phyloP scores from a whole-genome alignment of 169 alveolate genomes.

The Plasmodium vinckei region DNA sequence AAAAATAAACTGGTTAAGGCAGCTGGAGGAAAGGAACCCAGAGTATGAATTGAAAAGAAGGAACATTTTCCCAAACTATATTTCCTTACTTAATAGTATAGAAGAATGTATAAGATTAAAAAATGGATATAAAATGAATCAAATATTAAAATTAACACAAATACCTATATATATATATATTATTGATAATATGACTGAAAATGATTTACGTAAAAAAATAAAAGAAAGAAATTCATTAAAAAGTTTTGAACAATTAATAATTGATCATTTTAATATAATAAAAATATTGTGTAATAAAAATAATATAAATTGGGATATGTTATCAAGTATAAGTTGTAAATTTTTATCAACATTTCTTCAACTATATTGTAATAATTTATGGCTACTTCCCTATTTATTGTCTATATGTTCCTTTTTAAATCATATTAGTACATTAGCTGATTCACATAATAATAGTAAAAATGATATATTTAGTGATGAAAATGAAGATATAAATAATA shows the following conservation, averaged over 20 bases:
- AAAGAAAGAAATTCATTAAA: slow-evolving; percentile 32
- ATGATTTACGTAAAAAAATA: slow-evolving; percentile 33
- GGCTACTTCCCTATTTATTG: slow-evolving; percentile 45
- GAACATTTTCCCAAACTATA: not conserved
- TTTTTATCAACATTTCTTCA: slow-evolving; percentile 30
- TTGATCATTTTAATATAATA: slow-evolving; percentile 46
- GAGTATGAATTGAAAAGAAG: not conserved
- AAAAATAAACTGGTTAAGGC: slow-evolving; percentile 22
- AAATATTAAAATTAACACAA: slow-evolving; percentile 27
- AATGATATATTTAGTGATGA: slow-evolving; percentile 55
- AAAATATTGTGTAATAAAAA: slow-evolving; percentile 40
- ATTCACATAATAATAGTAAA: slow-evolving; percentile 26
- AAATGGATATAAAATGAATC: slow-evolving; percentile 33
- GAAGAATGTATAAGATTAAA: slow-evolving; percentile 21
- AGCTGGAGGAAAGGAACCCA: not conserved
- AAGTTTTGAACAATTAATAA: slow-evolving; percentile 43
- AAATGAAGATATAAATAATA: slow-evolving; percentile 45
- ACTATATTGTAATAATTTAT: slow-evolving; percentile 26
- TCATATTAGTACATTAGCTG: slow-evolving; percentile 43
- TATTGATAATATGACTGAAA: slow-evolving; percentile 33
- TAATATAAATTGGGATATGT: slow-evolving; percentile 29
- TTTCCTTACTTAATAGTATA: slow-evolving; percentile 2
- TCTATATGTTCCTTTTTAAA: slow-evolving; percentile 38
- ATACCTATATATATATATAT: slow-evolving; percentile 21
- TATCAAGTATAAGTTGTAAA: slow-evolving; percentile 45